Conservation (phyloP, 805 yeast species). For the Lachancea thermotolerans region DNA sequence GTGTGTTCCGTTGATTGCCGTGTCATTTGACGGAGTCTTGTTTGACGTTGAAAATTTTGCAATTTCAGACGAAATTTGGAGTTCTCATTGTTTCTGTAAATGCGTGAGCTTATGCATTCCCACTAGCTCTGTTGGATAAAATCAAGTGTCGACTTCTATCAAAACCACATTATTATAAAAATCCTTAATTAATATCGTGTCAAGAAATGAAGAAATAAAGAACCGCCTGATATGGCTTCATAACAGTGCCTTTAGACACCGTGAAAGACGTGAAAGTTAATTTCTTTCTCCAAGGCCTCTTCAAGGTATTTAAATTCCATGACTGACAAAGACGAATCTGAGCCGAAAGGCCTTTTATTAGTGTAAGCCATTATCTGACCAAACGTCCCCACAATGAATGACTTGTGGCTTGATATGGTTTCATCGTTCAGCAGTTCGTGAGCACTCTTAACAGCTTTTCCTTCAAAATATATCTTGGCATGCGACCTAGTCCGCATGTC, state of each 20-base stretch:
- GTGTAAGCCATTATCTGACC: constrained; percentile 7
- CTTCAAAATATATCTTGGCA: constrained; percentile 15
- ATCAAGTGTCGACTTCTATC: too few relatives aligned
- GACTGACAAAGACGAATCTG: constrained; percentile 6
- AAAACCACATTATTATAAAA: too few relatives aligned
- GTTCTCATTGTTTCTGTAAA: neutral
- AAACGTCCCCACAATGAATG: constrained; percentile 7
- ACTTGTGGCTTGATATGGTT: constrained; percentile 8
- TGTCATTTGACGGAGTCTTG: too few relatives aligned
- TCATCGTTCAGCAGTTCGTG: constrained; percentile 12
- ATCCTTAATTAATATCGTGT: too few relatives aligned
- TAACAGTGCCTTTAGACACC: neutral
- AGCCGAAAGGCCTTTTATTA: constrained; percentile 5
- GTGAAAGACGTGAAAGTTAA: constrained; percentile 6
- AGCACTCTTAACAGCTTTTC: constrained; percentile 16
- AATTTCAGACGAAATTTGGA: neutral
- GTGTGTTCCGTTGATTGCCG: too few relatives aligned
- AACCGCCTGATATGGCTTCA: too few relatives aligned
- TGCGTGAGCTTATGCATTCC: too few relatives aligned
- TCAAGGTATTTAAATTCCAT: constrained; percentile 7
- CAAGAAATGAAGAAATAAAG: too few relatives aligned
- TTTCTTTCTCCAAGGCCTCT: constrained; percentile 6
- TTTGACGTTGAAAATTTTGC: neutral
- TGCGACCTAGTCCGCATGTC: constrained; percentile 18
- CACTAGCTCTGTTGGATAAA: too few relatives aligned